Evolutionary conservation across 164 flowering plant genomes (phyloP).

Genomic region (Magnolia sinica): DNA sequence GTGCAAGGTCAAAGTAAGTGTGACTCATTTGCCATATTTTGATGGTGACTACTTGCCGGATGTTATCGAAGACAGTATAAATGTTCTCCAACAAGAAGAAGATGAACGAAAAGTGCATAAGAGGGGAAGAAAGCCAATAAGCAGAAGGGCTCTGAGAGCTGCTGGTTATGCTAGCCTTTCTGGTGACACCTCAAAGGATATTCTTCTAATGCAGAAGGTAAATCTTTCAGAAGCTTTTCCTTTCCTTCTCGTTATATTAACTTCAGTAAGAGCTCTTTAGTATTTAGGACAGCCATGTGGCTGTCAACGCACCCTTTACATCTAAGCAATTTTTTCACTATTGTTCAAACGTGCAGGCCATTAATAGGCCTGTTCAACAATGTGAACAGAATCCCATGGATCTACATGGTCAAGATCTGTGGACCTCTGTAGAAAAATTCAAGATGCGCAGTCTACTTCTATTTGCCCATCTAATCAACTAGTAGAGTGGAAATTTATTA

Average conservation of each 20-base stretch:
- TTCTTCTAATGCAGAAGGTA: constrained; percentile 89
- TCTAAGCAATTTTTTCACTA: too few relatives aligned
- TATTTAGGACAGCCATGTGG: too few relatives aligned
- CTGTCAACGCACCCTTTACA: too few relatives aligned
- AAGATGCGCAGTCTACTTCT: too few relatives aligned
- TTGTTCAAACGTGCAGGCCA: too few relatives aligned
- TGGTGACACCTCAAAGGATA: constrained; percentile 85
- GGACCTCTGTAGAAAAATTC: too few relatives aligned
- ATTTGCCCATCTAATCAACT: too few relatives aligned
- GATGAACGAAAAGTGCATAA: constrained; percentile 81
- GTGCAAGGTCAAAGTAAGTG: constrained; percentile 89
- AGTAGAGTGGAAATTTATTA: too few relatives aligned
- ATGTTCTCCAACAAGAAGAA: constrained; percentile 85
- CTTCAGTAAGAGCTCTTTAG: not conserved
- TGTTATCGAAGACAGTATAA: constrained; percentile 93
- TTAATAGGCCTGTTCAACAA: too few relatives aligned
- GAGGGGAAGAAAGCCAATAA: constrained; percentile 86
- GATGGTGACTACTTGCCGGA: constrained; percentile 99
- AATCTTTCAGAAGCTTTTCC: constrained; percentile 10
- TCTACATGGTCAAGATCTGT: too few relatives aligned
- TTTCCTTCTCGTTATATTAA: not conserved
- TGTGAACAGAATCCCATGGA: not conserved
- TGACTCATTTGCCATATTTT: constrained; percentile 91
- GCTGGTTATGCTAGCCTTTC: constrained; percentile 90
- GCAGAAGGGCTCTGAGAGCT: constrained; percentile 91